These are phyloP conservation scores for Aspergillus luchuensis DNA, from an alignment of 2,329 filamentous ascomycete genomes.

Conservation along the genomic window DNA sequence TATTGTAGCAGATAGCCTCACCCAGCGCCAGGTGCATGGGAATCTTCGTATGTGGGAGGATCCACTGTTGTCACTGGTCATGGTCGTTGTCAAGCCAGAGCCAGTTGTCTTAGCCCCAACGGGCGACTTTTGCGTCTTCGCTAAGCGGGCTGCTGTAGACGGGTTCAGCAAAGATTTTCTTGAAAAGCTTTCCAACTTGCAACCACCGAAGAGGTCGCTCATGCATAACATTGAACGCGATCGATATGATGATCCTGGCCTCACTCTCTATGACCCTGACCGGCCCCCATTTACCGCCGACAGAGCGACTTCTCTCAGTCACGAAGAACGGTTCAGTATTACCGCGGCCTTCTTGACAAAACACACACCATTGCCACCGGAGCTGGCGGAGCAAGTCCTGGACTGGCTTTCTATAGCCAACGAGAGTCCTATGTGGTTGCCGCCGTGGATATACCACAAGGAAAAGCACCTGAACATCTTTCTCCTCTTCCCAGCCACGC, in stretches of 20 bases:
- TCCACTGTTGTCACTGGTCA: neutral
- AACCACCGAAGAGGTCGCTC: neutral
- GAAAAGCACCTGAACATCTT: neutral
- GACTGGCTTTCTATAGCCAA: neutral
- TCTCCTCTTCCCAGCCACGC: neutral
- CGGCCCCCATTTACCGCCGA: neutral
- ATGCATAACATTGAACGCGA: neutral
- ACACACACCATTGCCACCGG: neutral
- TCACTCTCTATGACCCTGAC: neutral
- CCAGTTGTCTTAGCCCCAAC: neutral
- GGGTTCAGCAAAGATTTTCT: neutral
- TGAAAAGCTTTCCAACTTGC: neutral
- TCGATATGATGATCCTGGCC: neutral
- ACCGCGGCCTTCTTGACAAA: neutral
- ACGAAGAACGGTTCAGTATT: neutral
- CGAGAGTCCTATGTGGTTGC: neutral
- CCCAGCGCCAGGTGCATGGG: neutral
- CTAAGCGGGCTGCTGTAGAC: neutral
- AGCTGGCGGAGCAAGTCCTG: neutral
- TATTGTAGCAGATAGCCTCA: constrained; percentile 6
- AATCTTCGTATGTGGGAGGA: neutral
- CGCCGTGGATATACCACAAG: neutral
- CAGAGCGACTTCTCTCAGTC: neutral
- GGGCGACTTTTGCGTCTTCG: neutral
- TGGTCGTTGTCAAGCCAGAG: neutral